Conservation (phyloP, 1,139 yeast genomes). For the Saccharomyces pastorianus region DNA sequence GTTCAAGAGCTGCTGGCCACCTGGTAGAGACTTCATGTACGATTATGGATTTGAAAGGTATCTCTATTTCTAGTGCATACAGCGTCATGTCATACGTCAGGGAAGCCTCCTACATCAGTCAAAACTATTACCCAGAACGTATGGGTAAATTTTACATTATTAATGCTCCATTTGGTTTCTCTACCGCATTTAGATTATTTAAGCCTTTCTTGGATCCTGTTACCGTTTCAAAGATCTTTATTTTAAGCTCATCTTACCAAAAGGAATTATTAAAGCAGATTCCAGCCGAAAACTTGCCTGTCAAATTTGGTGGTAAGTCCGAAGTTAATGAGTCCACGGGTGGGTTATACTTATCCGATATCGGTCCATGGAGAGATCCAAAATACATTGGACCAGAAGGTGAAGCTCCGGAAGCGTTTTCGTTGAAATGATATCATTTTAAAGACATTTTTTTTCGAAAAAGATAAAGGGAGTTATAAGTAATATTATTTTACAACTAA, state of each 20-base stretch:
- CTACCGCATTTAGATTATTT: conserved; percentile 84
- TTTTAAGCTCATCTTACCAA: conserved; percentile 70
- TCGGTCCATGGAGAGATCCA: conserved; percentile 96
- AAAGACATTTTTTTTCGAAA: neutral
- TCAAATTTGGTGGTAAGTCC: conserved; percentile 80
- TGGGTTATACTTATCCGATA: conserved; percentile 78
- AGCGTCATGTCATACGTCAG: conserved; percentile 82
- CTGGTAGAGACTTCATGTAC: conserved; percentile 95
- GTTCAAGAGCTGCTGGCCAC: conserved; percentile 71
- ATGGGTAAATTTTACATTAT: conserved; percentile 96
- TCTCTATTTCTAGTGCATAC: conserved; percentile 73
- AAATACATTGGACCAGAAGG: conserved; percentile 81
- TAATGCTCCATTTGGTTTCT: conserved; percentile 95
- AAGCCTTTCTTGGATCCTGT: conserved; percentile 95
- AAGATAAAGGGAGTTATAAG: neutral
- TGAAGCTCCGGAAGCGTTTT: conserved; percentile 60
- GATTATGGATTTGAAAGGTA: conserved; percentile 88
- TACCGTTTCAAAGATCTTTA: conserved; percentile 91
- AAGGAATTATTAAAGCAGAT: conserved; percentile 83
- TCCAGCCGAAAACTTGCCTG: conserved; percentile 87
- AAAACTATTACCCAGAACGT: conserved; percentile 97
- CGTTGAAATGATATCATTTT: conserved; percentile 16
- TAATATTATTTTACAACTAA: neutral
- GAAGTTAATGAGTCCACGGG: conserved; percentile 57
- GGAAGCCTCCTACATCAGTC: conserved; percentile 91